Evolutionary conservation across 2,329 filamentous ascomycete genomes (phyloP).

Genomic region (Colletotrichum paranaense): DNA sequence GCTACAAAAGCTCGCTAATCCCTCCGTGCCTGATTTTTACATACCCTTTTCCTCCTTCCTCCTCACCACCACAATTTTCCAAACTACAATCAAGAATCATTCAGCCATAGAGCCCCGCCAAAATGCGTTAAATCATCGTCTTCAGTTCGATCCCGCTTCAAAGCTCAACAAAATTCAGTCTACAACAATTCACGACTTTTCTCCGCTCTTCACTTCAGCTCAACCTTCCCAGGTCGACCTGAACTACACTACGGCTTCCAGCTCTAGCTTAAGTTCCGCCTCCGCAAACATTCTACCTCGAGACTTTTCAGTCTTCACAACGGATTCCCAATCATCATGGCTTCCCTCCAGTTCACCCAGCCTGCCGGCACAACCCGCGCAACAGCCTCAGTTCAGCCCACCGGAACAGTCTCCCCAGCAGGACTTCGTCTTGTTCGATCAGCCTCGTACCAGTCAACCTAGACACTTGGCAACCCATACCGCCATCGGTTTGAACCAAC

Average conservation of each 20-base stretch:
- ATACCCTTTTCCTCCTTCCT: slow-evolving; percentile 46
- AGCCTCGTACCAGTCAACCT: slow-evolving; percentile 57
- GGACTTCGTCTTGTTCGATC: slow-evolving; percentile 85
- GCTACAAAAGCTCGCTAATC: slow-evolving; percentile 33
- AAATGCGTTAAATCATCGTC: slow-evolving; percentile 27
- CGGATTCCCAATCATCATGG: slow-evolving; percentile 86
- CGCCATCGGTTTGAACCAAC: slow-evolving; percentile 46
- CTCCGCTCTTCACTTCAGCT: slow-evolving; percentile 74
- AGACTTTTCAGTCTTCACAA: slow-evolving; percentile 83
- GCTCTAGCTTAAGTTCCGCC: slow-evolving; percentile 62
- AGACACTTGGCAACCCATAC: slow-evolving; percentile 49
- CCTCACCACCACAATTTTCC: slow-evolving; percentile 59
- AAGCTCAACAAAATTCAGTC: slow-evolving; percentile 29
- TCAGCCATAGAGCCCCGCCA: slow-evolving; percentile 8
- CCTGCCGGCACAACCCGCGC: slow-evolving; percentile 72
- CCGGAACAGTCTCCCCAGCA: slow-evolving; percentile 60
- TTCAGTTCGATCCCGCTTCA: slow-evolving; percentile 10
- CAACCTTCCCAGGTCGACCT: slow-evolving; percentile 78
- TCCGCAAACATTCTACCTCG: slow-evolving; percentile 71
- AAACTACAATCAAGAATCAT: background rate
- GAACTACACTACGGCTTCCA: slow-evolving; percentile 90
- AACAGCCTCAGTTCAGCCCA: slow-evolving; percentile 61
- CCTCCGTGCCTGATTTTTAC: slow-evolving; percentile 38
- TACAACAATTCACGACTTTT: slow-evolving; percentile 67
- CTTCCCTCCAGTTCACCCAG: slow-evolving; percentile 75